phyloP scores from a whole-genome alignment of 2,329 filamentous ascomycete genomes.

The Boeremia exigua region DNA sequence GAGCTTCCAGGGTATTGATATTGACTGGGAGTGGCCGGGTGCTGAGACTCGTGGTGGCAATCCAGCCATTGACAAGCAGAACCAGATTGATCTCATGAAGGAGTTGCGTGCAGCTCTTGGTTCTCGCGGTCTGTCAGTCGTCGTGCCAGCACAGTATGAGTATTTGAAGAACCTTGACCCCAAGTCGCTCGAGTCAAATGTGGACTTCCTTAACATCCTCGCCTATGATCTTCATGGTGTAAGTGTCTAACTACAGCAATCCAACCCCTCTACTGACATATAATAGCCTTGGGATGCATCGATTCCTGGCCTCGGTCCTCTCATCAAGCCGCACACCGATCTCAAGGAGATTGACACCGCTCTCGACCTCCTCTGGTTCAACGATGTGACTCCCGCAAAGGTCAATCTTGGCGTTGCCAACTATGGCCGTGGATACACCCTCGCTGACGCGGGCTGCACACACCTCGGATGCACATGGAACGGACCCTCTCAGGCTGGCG shows the following conservation, averaged over 20 bases:
- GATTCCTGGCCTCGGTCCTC: slow-evolving; percentile 35
- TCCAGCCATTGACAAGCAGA: slow-evolving; percentile 39
- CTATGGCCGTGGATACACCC: slow-evolving; percentile 51
- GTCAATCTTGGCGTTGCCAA: slow-evolving; percentile 56
- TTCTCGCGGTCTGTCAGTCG: slow-evolving; percentile 31
- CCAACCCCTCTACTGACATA: too few relatives aligned
- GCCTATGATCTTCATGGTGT: slow-evolving; percentile 55
- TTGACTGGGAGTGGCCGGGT: slow-evolving; percentile 55
- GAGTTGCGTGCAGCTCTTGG: slow-evolving; percentile 31
- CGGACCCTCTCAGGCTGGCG: slow-evolving; percentile 22
- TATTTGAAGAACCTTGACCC: slow-evolving; percentile 37
- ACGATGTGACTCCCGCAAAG: slow-evolving; percentile 50
- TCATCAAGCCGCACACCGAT: slow-evolving; percentile 53
- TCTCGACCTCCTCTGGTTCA: slow-evolving; percentile 56
- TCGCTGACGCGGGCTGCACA: slow-evolving; percentile 25
- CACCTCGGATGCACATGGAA: slow-evolving; percentile 30
- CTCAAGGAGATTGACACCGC: slow-evolving; percentile 54
- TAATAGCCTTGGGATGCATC: slow-evolving; percentile 16
- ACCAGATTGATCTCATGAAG: slow-evolving; percentile 28
- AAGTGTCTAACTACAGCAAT: slow-evolving; percentile 2
- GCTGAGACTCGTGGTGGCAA: slow-evolving; percentile 46
- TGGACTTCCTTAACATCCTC: slow-evolving; percentile 57
- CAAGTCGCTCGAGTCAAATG: slow-evolving; percentile 28
- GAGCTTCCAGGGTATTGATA: slow-evolving; percentile 52
- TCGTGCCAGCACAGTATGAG: slow-evolving; percentile 34